Evolutionary conservation across 164 flowering plant species (phyloP), one percentile per base, ranked within the genome.

Genomic region (Liriodendron chinense): DNA sequence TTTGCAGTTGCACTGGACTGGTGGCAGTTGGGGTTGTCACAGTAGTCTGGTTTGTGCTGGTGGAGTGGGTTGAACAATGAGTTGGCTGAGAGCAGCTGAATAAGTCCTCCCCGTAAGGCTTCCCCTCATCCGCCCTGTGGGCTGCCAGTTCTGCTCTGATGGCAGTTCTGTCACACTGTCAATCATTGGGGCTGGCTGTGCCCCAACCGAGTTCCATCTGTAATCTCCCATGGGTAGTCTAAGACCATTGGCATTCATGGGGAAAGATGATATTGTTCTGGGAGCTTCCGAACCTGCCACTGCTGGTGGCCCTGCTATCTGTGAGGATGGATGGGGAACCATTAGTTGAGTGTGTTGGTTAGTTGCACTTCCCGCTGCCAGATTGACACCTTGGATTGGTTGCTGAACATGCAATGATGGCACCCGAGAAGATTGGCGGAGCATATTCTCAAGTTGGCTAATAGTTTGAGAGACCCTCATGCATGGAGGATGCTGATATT

Each of bases 91-190:
- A 63, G 89, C 94, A 9, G 83, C 83, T 48, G 87, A 69, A 50
- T 82, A 86, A 23, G 87, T 83, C 21, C 77, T 84, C 43, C 93
- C 94, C 1, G 86, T 20, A 21, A 93, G 85, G 78, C 92, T 89
- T 77, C 98, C 98, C 72, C 98, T 88, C 98, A 95, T 95, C 70
- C 92, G 84, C 13, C 89, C 89, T 8, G 86, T 28, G 3, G 96
- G 93, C 28, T 82, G 82, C 96, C 94, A 89, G 61, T 79, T 84
- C 74, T 84, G 84, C 48, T 89, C 93, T 4, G 84, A 64, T 34
- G 43, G 43, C 23, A 78, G 48, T 49, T 87, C 87, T 34, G 72
- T 9, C 23, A 68, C 65, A 65, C 34, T 65, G 24, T 84, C 84
- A 9, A 78, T 47, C 68, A 80, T 76, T 1, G 87, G 24, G 62